phyloP scores from a whole-genome alignment of 2,329 filamentous ascomycete species.

The Penicillium brevicompactum region DNA sequence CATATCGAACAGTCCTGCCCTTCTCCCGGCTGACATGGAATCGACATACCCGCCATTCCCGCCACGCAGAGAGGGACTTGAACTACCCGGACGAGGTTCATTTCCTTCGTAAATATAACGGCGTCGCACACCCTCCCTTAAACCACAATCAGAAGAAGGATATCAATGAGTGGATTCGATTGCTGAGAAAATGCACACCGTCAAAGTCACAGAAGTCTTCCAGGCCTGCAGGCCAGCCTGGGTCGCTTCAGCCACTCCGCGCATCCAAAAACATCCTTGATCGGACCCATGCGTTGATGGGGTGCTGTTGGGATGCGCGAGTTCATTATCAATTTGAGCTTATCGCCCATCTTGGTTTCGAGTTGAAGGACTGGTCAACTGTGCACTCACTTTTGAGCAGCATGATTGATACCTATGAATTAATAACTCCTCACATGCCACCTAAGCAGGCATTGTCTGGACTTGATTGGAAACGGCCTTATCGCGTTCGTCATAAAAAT shows the following conservation, averaged over 20 bases:
- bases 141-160: slow-evolving; percentile 22
- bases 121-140: slow-evolving; percentile 14
- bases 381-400: slow-evolving; percentile 42
- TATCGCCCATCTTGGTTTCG: slow-evolving; percentile 43
- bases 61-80: slow-evolving; percentile 7
- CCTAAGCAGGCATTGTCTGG: slow-evolving; percentile 7
- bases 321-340: slow-evolving; percentile 35
- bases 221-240: slow-evolving; percentile 4
- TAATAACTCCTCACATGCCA: slow-evolving; percentile 20
- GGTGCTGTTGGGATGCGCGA: slow-evolving; percentile 35
- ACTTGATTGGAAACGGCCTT: slow-evolving; percentile 16
- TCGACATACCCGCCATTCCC: not conserved
- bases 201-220: not conserved
- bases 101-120: slow-evolving; percentile 22
- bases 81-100: slow-evolving; percentile 20
- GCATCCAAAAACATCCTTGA: slow-evolving; percentile 22
- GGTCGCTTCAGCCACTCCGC: slow-evolving; percentile 7
- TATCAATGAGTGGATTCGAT: slow-evolving; percentile 36
- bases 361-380: slow-evolving; percentile 42
- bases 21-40: slow-evolving; percentile 9
- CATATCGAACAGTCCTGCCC: slow-evolving; percentile 9
- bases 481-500: not conserved
- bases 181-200: slow-evolving; percentile 39
- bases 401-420: slow-evolving; percentile 42
- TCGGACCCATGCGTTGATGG: slow-evolving; percentile 33